phyloP scores from a whole-genome alignment of 2,329 filamentous ascomycete species.

The Fusarium penzigii region DNA sequence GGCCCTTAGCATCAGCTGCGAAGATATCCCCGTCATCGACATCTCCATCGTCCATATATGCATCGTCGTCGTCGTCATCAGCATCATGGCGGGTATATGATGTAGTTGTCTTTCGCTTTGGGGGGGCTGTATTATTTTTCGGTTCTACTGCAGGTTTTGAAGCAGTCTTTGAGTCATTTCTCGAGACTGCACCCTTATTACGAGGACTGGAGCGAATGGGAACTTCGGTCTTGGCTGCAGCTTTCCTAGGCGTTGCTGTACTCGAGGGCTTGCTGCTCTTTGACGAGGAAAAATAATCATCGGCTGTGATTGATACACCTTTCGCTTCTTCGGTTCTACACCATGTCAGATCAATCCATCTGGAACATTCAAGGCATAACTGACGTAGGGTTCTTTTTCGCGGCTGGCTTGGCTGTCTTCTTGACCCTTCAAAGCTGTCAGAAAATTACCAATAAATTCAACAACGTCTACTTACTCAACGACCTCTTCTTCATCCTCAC shows the following conservation, averaged over 20 bases:
- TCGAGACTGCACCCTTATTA: slow-evolving; percentile 38
- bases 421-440: slow-evolving; percentile 39
- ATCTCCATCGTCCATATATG: slow-evolving; percentile 67
- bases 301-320: slow-evolving; percentile 55
- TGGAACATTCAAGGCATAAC: slow-evolving; percentile 15
- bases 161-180: not conserved
- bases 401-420: slow-evolving; percentile 53
- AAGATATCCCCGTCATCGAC: slow-evolving; percentile 80
- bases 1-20: slow-evolving; percentile 67
- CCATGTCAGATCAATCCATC: slow-evolving; percentile 5
- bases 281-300: slow-evolving; percentile 57
- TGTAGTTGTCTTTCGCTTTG: slow-evolving; percentile 45
- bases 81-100: slow-evolving; percentile 41
- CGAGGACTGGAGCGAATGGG: slow-evolving; percentile 57
- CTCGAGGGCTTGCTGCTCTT: slow-evolving; percentile 44
- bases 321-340: slow-evolving; percentile 44
- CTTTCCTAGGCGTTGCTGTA: slow-evolving; percentile 42
- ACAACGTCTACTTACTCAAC: slow-evolving; percentile 46
- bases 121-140: slow-evolving; percentile 31
- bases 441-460: not conserved
- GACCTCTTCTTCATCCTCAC: slow-evolving; percentile 71
- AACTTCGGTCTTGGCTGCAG: slow-evolving; percentile 41
- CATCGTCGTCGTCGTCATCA: slow-evolving; percentile 54
- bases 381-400: slow-evolving; percentile 58
- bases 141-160: slow-evolving; percentile 30